phyloP scores from a whole-genome alignment of 495 filamentous ascomycete genomes.

The Darksidea phi region DNA sequence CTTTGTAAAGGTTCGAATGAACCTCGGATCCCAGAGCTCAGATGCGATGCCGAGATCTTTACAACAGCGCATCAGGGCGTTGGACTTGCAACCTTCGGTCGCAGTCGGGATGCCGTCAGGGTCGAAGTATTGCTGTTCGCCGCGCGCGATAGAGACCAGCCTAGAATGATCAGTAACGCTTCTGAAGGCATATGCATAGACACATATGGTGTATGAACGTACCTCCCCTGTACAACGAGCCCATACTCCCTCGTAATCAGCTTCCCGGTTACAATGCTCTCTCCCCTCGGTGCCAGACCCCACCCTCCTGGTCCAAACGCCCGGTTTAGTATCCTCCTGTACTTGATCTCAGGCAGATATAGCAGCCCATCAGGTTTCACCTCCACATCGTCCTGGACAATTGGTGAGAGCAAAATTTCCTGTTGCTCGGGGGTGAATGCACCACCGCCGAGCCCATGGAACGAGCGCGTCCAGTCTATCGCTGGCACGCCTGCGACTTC shows the following conservation, averaged over 20 bases:
- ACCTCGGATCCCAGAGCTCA: slow-evolving; percentile 95
- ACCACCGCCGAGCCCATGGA: slow-evolving; percentile 75
- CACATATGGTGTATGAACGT: slow-evolving; percentile 45
- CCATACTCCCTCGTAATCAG: slow-evolving; percentile 94
- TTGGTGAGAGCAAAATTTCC: slow-evolving; percentile 65
- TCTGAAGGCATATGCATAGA: slow-evolving; percentile 36
- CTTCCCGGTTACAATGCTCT: slow-evolving; percentile 85
- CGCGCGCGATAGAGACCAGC: slow-evolving; percentile 86
- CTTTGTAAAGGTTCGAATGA: slow-evolving; percentile 69
- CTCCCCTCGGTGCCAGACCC: slow-evolving; percentile 87
- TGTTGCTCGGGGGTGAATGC: slow-evolving; percentile 76
- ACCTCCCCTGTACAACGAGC: slow-evolving; percentile 86
- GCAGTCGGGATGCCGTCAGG: slow-evolving; percentile 94
- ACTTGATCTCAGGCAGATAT: slow-evolving; percentile 98
- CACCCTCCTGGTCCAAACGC: slow-evolving; percentile 96
- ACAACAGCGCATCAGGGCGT: slow-evolving; percentile 93
- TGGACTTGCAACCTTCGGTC: slow-evolving; percentile 94
- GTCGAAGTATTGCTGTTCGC: slow-evolving; percentile 92
- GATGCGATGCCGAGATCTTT: slow-evolving; percentile 95
- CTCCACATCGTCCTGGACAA: slow-evolving; percentile 77
- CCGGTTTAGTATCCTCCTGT: slow-evolving; percentile 82
- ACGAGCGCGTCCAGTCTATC: slow-evolving; percentile 92
- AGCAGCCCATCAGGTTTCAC: slow-evolving; percentile 95
- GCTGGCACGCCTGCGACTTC: slow-evolving; percentile 50
- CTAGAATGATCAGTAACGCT: slow-evolving; percentile 39